Base-by-base conservation (phyloP, 305 asterid genomes). In the Ilex paraguariensis region DNA sequence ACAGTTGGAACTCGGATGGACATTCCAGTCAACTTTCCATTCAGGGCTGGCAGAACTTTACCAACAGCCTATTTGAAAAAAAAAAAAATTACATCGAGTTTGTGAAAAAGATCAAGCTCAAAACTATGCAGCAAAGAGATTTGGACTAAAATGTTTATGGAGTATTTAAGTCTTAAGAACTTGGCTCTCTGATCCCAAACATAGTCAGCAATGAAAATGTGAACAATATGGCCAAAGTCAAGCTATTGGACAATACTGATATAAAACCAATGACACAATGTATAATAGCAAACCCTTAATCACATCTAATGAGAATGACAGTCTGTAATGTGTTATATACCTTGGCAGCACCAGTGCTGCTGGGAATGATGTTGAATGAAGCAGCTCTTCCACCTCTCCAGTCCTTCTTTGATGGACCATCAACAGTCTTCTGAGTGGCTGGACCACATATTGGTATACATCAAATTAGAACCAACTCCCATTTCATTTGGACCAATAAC, bases 321-420 rank as follows among this genome's bases (percentile, higher is more conserved):
- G 0, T 8, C 28, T 4, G 42, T 36, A 0, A 5, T 0, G 9
- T 5, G 9, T 4, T 36, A 4, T 36, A 36, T 72, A 83, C 95
- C 94, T 89, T 89, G 67, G 97, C 97, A 59, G 97, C 97, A 64
- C 97, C 97, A 31, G 97, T 89, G 77, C 96, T 89, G 81, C 96
- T 89, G 15, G 96, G 96, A 66, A 89, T 86, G 64, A 89, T 86
- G 79, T 87, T 89, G 75, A 84, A 89, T 33, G 97, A 89, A 60
- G 97, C 97, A 57, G 97, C 95, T 63, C 97, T 78, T 64, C 97
- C 97, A 72, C 97, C 97, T 45, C 95, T 84, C 97, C 97, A 89
- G 68, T 89, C 97, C 84, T 89, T 89, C 72, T 79, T 73, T 39
- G 97, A 89, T 68, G 96, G 96, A 54, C 96, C 96, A 64, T 88